Evolutionary conservation across 1,284 basidiomycete species (phyloP), one percentile per base, ranked within the genome.

Genomic region (Nidula niveotomentosa): DNA sequence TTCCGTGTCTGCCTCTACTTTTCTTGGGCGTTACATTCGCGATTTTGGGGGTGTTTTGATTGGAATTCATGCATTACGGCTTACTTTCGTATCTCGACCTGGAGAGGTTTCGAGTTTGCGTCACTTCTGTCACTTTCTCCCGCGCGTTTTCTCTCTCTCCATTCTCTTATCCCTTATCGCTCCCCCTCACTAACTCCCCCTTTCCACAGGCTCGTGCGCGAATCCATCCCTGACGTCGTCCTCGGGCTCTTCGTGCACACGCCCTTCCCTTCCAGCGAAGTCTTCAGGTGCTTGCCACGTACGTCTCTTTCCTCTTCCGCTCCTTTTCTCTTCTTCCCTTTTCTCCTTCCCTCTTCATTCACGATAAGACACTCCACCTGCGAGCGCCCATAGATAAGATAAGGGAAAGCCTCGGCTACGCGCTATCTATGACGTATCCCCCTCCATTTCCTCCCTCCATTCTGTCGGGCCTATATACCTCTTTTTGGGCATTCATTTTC

Each of bases 171-270:
- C 23, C 55, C 45, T 54, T 55, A 10, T 17, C 44, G 36, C 15
- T 35, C 49, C 41, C 10, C 36, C 33, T 49, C 12, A 13, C 47
- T 54, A 15, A 54, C 12, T 12, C 36, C 51, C 36, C 30, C 35
- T 2, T 17, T 36, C 9, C 51, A 10, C 54, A 74, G 89, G 63
- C 81, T 98, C 67, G 79, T 98, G 53, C 85, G 96, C 48, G 86
- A 88, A 64, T 73, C 83, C 17, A 76, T 95, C 35, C 89, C 90
- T 4, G 90, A 91, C 53, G 89, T 86, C 43, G 83, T 88, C 58
- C 84, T 98, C 48, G 96, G 95, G 3, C 84, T 99, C 55, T 99
- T 98, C 71, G 88, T 98, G 41, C 96, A 98, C 73, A 97, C 96
- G 0, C 96, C 96, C 1, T 98, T 98, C 86, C 96, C 96, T 2